Conservation (phyloP, 441 rosid species). For the Raphanus hybrid region DNA sequence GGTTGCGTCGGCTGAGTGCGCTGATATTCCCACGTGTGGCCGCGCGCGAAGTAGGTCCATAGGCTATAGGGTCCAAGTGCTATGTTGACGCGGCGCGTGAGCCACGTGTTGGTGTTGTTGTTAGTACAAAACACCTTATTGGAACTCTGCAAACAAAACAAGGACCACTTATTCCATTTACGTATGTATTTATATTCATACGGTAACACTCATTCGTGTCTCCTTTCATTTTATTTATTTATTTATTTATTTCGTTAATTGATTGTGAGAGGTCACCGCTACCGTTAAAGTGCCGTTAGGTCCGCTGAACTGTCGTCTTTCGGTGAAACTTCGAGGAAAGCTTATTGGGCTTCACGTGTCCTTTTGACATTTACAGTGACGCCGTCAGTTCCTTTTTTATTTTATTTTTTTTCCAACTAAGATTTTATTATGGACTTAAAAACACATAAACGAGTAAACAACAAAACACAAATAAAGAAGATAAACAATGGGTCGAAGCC, state of each 20-base stretch:
- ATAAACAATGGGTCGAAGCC: too few species aligned
- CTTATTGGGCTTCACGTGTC: not conserved
- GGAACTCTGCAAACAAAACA: conserved; percentile 26
- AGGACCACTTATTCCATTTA: conserved; percentile 35
- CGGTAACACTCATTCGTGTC: conserved; percentile 6
- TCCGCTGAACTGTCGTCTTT: not conserved
- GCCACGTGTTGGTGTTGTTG: conserved; percentile 14
- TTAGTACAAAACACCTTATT: conserved; percentile 19
- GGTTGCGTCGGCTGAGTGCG: conserved; percentile 37
- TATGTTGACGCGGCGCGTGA: conserved; percentile 29
- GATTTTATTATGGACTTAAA: too few species aligned
- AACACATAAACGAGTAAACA: too few species aligned
- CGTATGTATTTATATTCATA: conserved; percentile 10
- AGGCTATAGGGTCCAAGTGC: not conserved
- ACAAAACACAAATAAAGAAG: too few species aligned
- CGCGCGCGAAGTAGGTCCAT: conserved; percentile 21
- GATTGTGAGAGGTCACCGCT: conserved; percentile 10
- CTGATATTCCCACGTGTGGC: conserved; percentile 27
- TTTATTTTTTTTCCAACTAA: too few species aligned
- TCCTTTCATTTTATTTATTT: too few species aligned
- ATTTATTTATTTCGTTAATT: too few species aligned
- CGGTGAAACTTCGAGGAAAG: not conserved
- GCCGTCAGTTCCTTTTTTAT: not conserved
- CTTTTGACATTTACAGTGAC: not conserved
- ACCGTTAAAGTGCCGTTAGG: not conserved